Evolutionary conservation across 345 rosid genomes (phyloP), one percentile per base, ranked within the genome.

Genomic region (Sonneratia alba): DNA sequence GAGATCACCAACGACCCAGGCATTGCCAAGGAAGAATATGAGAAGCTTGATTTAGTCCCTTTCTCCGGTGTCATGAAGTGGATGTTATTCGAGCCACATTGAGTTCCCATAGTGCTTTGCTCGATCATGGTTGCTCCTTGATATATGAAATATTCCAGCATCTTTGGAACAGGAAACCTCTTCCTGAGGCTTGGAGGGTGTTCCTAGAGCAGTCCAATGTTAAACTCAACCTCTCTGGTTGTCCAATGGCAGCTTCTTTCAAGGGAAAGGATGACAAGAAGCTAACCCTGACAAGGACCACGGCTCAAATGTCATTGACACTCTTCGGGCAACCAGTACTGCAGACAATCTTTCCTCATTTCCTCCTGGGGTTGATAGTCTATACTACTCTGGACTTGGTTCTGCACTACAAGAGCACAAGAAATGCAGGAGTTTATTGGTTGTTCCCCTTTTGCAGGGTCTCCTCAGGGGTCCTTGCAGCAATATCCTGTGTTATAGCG

Each of bases 121-220:
- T 86, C 49, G 93, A 88, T 72, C 93, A 88, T 15, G 91, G 93
- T 6, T 88, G 87, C 12, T 86, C 91, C 8, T 67, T 88, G 65
- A 77, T 88, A 66, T 88, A 88, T 4, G 89, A 88, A 75, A 85
- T 88, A 36, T 88, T 91, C 70, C 91, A 85, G 71, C 81, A 79
- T 71, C 74, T 85, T 70, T 70, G 91, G 59, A 88, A 86, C 65
- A 80, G 78, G 42, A 83, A 82, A 42, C 86, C 89, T 38, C 87
- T 88, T 71, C 93, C 88, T 3, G 91, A 86, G 71, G 75, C 93
- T 8, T 88, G 89, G 89, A 85, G 80, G 74, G 59, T 77, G 45
- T 83, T 88, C 77, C 73, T 86, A 13, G 88, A 86, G 74, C 91
- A 88, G 76, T 79, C 89, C n/a, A 91, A 88, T 75, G 87, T 85